These are phyloP conservation scores for Phlegmacium glaucopus DNA, from an alignment of 768 basidiomycete species.

Conservation along the genomic window DNA sequence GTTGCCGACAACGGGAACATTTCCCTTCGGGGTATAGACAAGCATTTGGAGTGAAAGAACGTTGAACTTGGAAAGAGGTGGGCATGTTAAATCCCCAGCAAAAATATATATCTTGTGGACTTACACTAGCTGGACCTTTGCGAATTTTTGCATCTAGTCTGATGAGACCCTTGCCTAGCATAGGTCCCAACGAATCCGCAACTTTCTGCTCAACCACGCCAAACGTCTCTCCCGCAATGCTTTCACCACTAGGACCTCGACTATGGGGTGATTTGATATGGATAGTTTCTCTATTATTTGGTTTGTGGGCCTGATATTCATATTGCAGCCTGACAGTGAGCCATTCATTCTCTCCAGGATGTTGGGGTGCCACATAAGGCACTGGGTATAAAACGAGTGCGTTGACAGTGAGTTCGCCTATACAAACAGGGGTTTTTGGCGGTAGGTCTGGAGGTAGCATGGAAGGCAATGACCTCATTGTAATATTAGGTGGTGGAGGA, in stretches of 20 bases:
- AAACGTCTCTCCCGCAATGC: constrained; percentile 61
- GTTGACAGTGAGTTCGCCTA: constrained; percentile 79
- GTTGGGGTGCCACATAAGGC: constrained; percentile 53
- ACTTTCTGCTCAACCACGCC: constrained; percentile 87
- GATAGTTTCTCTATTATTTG: constrained; percentile 64
- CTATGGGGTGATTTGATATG: constrained; percentile 67
- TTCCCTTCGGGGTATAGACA: constrained; percentile 92
- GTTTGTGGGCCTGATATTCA: constrained; percentile 59
- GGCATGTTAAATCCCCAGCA: background rate
- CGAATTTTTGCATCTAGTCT: constrained; percentile 75
- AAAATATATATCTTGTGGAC: constrained; percentile 19
- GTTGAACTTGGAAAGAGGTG: constrained; percentile 51
- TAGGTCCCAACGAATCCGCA: constrained; percentile 72
- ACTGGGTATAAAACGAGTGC: constrained; percentile 86
- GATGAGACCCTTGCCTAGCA: constrained; percentile 83
- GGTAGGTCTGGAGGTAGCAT: constrained; percentile 56
- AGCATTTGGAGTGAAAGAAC: constrained; percentile 83
- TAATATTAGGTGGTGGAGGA: constrained; percentile 39
- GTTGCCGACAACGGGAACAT: constrained; percentile 78
- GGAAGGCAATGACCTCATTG: constrained; percentile 17
- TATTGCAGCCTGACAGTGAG: constrained; percentile 67
- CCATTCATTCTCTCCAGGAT: constrained; percentile 56
- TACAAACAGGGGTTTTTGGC: constrained; percentile 84
- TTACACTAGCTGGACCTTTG: constrained; percentile 60
- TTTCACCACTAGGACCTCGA: constrained; percentile 51